Evolutionary conservation across 345 rosid genomes (phyloP).

Genomic region (Corchorus capsularis): DNA sequence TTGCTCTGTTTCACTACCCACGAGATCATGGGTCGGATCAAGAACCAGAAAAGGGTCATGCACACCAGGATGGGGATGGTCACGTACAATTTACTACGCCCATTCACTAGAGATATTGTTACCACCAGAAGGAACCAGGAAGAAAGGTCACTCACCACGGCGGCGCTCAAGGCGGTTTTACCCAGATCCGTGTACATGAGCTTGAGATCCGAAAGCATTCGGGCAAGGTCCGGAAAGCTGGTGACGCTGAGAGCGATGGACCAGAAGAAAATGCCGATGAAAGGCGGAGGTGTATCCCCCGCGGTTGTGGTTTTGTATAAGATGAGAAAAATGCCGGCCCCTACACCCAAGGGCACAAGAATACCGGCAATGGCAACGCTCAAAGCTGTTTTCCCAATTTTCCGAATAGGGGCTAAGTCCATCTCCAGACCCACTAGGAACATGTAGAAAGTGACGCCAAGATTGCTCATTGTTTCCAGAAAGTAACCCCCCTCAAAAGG

Average conservation of each 20-base stretch:
- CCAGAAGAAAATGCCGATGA: conserved; percentile 30
- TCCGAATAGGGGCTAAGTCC: conserved; percentile 21
- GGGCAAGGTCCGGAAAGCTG: conserved; percentile 48
- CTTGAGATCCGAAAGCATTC: conserved; percentile 43
- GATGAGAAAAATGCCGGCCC: conserved; percentile 26
- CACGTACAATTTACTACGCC: neutral
- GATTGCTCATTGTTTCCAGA: conserved; percentile 19
- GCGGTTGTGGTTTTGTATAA: neutral
- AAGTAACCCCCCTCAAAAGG: conserved; percentile 19
- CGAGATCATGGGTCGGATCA: conserved; percentile 36
- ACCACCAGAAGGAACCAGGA: conserved; percentile 39
- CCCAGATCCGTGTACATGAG: conserved; percentile 52
- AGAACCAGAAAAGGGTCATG: conserved; percentile 28
- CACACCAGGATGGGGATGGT: conserved; percentile 18
- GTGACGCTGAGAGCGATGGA: conserved; percentile 45
- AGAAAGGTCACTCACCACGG: conserved; percentile 35
- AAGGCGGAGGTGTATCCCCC: neutral
- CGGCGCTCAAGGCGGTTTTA: conserved; percentile 37
- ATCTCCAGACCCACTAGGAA: conserved; percentile 27
- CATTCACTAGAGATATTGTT: conserved; percentile 21
- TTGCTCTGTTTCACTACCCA: conserved; percentile 28
- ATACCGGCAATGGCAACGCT: conserved; percentile 35
- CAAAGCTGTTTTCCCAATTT: conserved; percentile 9
- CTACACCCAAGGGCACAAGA: conserved; percentile 28
- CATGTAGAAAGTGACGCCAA: conserved; percentile 25